phyloP scores from a whole-genome alignment of 192 early-diverging fungal species.

The Coemansia sp. region DNA sequence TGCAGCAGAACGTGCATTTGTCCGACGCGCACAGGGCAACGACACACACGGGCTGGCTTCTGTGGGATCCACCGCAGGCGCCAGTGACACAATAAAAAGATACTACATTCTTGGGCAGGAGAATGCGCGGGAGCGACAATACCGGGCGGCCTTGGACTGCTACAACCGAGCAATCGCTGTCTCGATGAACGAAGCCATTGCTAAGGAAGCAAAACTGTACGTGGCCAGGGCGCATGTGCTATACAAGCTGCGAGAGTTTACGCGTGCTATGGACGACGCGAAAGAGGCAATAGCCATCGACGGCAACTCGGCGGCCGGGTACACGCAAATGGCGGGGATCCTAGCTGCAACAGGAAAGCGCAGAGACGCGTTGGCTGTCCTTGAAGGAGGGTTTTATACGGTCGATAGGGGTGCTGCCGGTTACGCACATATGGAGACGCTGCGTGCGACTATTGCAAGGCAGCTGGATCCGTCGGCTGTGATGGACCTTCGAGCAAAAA shows the following conservation, averaged over 20 bases:
- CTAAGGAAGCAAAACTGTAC: constrained; percentile 17
- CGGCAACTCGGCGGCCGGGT: constrained; percentile 13
- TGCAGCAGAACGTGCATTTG: background rate
- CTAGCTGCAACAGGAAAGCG: constrained; percentile 20
- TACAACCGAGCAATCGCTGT: constrained; percentile 37
- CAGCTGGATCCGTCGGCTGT: constrained; percentile 25
- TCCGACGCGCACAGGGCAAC: background rate
- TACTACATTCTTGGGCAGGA: constrained; percentile 25
- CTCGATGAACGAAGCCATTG: constrained; percentile 20
- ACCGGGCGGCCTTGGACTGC: constrained; percentile 33
- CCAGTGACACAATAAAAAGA: constrained; percentile 4
- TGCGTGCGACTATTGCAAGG: constrained; percentile 14
- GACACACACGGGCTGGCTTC: background rate
- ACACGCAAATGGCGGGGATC: constrained; percentile 23
- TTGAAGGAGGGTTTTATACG: constrained; percentile 7
- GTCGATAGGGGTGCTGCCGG: background rate
- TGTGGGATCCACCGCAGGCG: background rate
- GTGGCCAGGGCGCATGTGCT: constrained; percentile 29
- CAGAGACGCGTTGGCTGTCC: constrained; percentile 20
- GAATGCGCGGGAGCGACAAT: constrained; percentile 24
- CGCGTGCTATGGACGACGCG: constrained; percentile 35
- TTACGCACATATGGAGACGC: constrained; percentile 20
- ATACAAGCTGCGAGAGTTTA: constrained; percentile 31
- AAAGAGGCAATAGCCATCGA: constrained; percentile 27
- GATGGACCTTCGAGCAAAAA: background rate